Evolutionary conservation across 176 grass and related monocot genomes (phyloP).

Genomic region (Oryza glumipatula): DNA sequence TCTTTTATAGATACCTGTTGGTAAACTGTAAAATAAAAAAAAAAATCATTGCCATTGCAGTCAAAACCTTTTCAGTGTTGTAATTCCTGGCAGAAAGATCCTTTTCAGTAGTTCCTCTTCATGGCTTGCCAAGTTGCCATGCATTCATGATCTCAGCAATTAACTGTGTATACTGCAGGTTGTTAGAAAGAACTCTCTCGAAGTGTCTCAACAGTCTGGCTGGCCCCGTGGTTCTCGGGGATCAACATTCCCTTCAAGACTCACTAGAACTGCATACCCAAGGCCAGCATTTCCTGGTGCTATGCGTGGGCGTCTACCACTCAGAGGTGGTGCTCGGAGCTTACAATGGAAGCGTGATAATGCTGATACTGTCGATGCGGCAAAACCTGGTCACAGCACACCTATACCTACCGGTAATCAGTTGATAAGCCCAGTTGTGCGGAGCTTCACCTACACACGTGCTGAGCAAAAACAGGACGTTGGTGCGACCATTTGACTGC

Average conservation of each 20-base stretch:
- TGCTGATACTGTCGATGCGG: conserved; percentile 30
- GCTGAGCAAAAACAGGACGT: conserved; percentile 50
- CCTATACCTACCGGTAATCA: conserved; percentile 29
- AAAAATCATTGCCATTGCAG: neutral
- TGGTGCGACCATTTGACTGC: conserved; percentile 46
- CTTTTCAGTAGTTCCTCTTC: conserved; percentile 3
- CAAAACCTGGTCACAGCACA: conserved; percentile 47
- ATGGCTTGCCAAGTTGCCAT: conserved; percentile 17
- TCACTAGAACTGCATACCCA: conserved; percentile 62
- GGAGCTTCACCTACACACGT: conserved; percentile 83
- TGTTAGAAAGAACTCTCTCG: conserved; percentile 62
- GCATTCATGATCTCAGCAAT: neutral
- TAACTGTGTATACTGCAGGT: conserved; percentile 55
- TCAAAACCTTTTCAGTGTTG: neutral
- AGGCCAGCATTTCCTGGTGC: conserved; percentile 51
- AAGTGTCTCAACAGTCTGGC: conserved; percentile 55
- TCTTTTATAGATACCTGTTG: neutral
- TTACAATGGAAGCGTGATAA: conserved; percentile 86
- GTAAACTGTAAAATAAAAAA: neutral
- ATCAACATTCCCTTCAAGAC: conserved; percentile 63
- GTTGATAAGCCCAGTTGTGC: conserved; percentile 17
- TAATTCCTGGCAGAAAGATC: neutral
- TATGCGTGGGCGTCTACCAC: conserved; percentile 47
- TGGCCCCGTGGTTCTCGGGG: conserved; percentile 50
- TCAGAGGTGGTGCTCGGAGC: conserved; percentile 73